These are phyloP conservation scores for Lichtheimia hyalospora DNA, from an alignment of 371 early-diverging fungal species.

Conservation along the genomic window DNA sequence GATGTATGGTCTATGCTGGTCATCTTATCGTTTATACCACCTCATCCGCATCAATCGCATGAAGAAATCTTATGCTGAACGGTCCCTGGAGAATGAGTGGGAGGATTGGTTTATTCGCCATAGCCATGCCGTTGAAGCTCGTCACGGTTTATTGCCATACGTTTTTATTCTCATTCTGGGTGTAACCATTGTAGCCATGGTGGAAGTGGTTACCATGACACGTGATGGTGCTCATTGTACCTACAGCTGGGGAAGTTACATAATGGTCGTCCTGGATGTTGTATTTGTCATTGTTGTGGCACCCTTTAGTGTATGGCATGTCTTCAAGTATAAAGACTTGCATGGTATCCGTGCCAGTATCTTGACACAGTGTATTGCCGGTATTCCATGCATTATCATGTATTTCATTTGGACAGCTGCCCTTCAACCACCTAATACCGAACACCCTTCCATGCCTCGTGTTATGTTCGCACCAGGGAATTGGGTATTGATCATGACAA, in stretches of 20 bases:
- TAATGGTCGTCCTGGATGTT: slow-evolving; percentile 8
- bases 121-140: too few relatives aligned
- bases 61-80: slow-evolving; percentile 1
- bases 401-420: slow-evolving; percentile 21
- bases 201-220: slow-evolving; percentile 5
- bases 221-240: slow-evolving; percentile 9
- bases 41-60: slow-evolving; percentile 23
- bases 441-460: background rate
- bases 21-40: slow-evolving; percentile 20
- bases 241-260: slow-evolving; percentile 13
- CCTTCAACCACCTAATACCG: background rate
- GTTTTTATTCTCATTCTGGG: slow-evolving; percentile 4
- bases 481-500: slow-evolving; percentile 7
- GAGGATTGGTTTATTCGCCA: too few relatives aligned
- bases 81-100: too few relatives aligned
- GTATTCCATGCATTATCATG: slow-evolving; percentile 29
- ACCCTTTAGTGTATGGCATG: slow-evolving; percentile 23
- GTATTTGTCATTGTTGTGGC: slow-evolving; percentile 19
- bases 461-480: slow-evolving; percentile 6
- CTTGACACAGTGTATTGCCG: slow-evolving; percentile 13
- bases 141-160: slow-evolving; percentile 1
- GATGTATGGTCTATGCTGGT: slow-evolving; percentile 24
- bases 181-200: slow-evolving; percentile 14
- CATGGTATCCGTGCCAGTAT: slow-evolving; percentile 38
- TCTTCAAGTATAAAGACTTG: slow-evolving; percentile 24